A percentile compares a stretch with the other conserved stretches of the same genome.
Evolutionary conservation across 108 stramenopile species (phyloP).

Genomic region (Fistulifera solaris): DNA sequence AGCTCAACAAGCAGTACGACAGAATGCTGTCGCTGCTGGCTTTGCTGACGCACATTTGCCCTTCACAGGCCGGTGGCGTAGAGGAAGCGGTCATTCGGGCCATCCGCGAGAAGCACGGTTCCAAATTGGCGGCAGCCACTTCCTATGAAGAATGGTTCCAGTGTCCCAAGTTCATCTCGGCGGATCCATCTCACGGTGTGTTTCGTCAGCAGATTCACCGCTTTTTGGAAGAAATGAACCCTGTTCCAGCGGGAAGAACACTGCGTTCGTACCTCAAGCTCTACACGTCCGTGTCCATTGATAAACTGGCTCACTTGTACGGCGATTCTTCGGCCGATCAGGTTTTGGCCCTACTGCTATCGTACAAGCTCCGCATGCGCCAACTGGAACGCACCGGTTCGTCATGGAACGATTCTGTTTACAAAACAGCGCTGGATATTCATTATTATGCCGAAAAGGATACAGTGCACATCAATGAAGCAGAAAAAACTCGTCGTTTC

Average conservation of each 20-base stretch:
- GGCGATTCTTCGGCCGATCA: conserved; percentile 28
- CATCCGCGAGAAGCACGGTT: conserved; percentile 84
- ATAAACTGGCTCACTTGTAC: conserved; percentile 78
- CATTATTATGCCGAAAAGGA: conserved; percentile 55
- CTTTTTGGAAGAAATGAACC: conserved; percentile 75
- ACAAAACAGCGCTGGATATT: conserved; percentile 69
- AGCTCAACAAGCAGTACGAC: conserved; percentile 74
- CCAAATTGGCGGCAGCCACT: conserved; percentile 52
- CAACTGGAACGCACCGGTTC: conserved; percentile 42
- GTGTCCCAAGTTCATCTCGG: conserved; percentile 89
- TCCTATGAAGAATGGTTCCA: conserved; percentile 32
- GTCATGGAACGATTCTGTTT: conserved; percentile 11
- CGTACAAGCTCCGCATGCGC: conserved; percentile 67
- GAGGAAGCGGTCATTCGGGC: conserved; percentile 64
- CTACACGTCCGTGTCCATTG: conserved; percentile 87
- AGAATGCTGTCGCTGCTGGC: conserved; percentile 87
- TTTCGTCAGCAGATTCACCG: conserved; percentile 77
- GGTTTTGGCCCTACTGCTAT: conserved; percentile 37
- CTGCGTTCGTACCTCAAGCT: conserved; percentile 92
- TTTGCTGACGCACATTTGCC: conserved; percentile 64
- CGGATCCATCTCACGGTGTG: conserved; percentile 39
- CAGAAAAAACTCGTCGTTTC: conserved; percentile 75
- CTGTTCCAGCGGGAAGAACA: conserved; percentile 51
- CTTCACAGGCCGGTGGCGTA: conserved; percentile 22
- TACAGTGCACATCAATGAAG: conserved; percentile 75